phyloP scores from a whole-genome alignment of 345 rosid genomes.

The Gossypium stocksii region DNA sequence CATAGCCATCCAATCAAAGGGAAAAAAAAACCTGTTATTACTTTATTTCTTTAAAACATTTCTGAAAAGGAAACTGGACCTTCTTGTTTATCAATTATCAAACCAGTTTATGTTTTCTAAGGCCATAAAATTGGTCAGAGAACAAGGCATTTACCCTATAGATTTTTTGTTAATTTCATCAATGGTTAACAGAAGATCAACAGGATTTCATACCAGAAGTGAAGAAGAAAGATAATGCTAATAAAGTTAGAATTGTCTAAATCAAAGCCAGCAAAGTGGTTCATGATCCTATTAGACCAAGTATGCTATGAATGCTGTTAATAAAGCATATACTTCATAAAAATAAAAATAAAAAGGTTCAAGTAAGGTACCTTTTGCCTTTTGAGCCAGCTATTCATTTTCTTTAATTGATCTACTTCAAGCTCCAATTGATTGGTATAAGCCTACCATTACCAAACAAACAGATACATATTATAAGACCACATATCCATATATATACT shows the following conservation, averaged over 20 bases:
- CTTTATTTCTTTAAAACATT: neutral
- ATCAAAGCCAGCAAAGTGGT: too few relatives aligned
- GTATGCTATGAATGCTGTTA: too few relatives aligned
- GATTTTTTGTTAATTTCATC: too few relatives aligned
- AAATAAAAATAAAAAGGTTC: neutral
- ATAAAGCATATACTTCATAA: too few relatives aligned
- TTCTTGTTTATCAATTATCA: neutral
- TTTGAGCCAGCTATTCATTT: slow-evolving; percentile 32
- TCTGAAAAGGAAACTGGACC: neutral
- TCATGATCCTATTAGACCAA: too few relatives aligned
- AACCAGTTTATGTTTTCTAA: neutral
- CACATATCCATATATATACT: neutral
- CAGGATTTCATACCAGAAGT: too few relatives aligned
- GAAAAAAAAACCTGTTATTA: too few relatives aligned
- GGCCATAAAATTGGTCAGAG: neutral
- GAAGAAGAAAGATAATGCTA: too few relatives aligned
- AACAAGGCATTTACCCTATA: neutral
- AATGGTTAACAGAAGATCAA: neutral
- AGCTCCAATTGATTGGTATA: slow-evolving; percentile 35
- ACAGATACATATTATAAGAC: neutral
- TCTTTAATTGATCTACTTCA: slow-evolving; percentile 29
- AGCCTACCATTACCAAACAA: slow-evolving; percentile 22
- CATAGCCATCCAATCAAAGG: too few relatives aligned
- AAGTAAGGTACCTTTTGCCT: slow-evolving; percentile 24
- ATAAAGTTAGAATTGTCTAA: too few relatives aligned